Percentiles rank a stretch among this genome's conserved stretches.
Conservation (phyloP, 78 protist genomes). For the Chrysochromulina parva region DNA sequence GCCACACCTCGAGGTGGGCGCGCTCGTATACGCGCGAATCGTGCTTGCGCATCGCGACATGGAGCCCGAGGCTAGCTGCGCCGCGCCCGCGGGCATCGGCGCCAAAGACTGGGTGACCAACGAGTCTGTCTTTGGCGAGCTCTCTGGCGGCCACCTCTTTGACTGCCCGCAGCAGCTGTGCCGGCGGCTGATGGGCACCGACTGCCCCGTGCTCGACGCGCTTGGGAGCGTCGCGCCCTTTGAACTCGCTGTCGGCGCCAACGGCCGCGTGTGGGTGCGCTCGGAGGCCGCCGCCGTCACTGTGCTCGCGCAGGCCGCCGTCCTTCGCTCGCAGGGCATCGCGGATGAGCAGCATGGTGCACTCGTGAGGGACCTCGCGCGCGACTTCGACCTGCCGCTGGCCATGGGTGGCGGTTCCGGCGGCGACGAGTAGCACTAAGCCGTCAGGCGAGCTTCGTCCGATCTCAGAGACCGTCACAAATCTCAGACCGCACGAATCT, state of each 20-base stretch:
- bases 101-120: conserved; percentile 39
- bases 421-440: too few species aligned
- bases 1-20: conserved; percentile 62
- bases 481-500: too few species aligned
- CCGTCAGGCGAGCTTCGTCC: too few species aligned
- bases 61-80: conserved; percentile 79
- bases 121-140: conserved; percentile 63
- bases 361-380: too few species aligned
- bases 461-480: too few species aligned
- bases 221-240: conserved; percentile 63
- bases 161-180: conserved; percentile 15
- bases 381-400: too few species aligned
- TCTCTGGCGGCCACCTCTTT: conserved; percentile 63
- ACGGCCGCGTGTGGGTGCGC: conserved; percentile 83
- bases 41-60: conserved; percentile 72
- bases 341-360: too few species aligned
- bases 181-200: conserved; percentile 39
- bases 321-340: not conserved
- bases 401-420: too few species aligned
- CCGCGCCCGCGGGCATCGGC: conserved; percentile 46
- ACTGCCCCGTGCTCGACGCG: conserved; percentile 50
- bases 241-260: conserved; percentile 76
- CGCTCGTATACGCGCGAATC: conserved; percentile 69
- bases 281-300: not conserved
- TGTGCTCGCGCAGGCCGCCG: conserved; percentile 30